Percentiles rank a stretch among this genome's conserved stretches.
phyloP scores from a whole-genome alignment of 257 asterid species.

The Rubia yunnanensis region DNA sequence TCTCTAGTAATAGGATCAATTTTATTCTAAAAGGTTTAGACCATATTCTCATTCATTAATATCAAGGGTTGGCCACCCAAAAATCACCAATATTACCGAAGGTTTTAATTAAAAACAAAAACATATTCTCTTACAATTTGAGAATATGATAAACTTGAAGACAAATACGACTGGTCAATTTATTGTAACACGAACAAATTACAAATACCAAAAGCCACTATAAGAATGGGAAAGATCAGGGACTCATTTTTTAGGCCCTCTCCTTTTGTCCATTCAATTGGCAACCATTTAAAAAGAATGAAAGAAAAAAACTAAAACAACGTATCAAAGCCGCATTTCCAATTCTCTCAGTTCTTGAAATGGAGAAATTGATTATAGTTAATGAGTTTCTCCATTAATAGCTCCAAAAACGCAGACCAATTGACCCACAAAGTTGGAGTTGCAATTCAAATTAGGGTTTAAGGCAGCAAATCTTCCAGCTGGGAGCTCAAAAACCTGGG shows the following conservation, averaged over 20 bases:
- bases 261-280: background rate
- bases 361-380: background rate
- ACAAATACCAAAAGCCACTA: background rate
- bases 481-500: conserved; percentile 2
- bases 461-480: background rate
- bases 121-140: too few relatives aligned
- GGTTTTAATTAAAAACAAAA: too few relatives aligned
- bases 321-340: background rate
- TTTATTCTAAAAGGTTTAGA: too few relatives aligned
- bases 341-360: background rate
- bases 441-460: conserved; percentile 24
- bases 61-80: too few relatives aligned
- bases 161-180: too few relatives aligned
- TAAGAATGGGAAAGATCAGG: background rate
- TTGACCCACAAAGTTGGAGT: conserved; percentile 17
- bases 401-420: conserved; percentile 18
- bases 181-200: background rate
- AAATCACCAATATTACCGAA: too few relatives aligned
- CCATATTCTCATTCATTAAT: too few relatives aligned
- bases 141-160: background rate
- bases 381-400: background rate
- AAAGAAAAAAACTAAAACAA: background rate
- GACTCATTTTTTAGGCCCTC: background rate
- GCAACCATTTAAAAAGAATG: too few relatives aligned
- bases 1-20: too few relatives aligned